Conservation (phyloP, 2,329 filamentous ascomycete species). For the Parastagonospora nodorum region DNA sequence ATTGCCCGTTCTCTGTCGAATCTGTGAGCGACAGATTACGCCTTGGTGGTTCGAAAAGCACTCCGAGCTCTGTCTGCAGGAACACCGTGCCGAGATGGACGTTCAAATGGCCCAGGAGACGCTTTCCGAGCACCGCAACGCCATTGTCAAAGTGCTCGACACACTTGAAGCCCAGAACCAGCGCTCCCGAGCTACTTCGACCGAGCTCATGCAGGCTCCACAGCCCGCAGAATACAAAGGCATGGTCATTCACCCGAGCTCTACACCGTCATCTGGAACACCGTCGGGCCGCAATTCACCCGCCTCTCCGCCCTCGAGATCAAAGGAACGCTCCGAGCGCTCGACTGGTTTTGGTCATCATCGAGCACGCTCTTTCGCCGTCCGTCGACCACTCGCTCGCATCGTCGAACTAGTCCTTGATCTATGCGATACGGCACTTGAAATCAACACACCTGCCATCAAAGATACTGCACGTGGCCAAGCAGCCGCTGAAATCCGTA, state of each 20-base stretch:
- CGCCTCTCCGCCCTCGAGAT: conserved; percentile 67
- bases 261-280: conserved; percentile 68
- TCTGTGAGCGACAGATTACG: conserved; percentile 95
- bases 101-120: conserved; percentile 95
- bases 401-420: conserved; percentile 96
- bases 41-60: conserved; percentile 99
- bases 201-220: conserved; percentile 52
- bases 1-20: conserved; percentile 86
- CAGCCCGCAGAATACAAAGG: conserved; percentile 84
- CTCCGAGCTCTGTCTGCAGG: conserved; percentile 91
- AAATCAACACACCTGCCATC: conserved; percentile 91
- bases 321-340: conserved; percentile 71
- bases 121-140: conserved; percentile 87
- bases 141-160: conserved; percentile 94
- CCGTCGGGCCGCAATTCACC: conserved; percentile 74
- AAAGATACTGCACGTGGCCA: conserved; percentile 74
- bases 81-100: conserved; percentile 96
- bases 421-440: conserved; percentile 91
- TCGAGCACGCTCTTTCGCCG: conserved; percentile 85
- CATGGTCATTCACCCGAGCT: conserved; percentile 77
- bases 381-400: conserved; percentile 84
- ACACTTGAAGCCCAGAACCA: conserved; percentile 80
- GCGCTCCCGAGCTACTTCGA: conserved; percentile 59
- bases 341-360: conserved; percentile 76
- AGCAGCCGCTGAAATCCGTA: conserved; percentile 76